Conservation (phyloP, 2,329 filamentous ascomycete species). For the Pseudogymnoascus verrucosus region DNA sequence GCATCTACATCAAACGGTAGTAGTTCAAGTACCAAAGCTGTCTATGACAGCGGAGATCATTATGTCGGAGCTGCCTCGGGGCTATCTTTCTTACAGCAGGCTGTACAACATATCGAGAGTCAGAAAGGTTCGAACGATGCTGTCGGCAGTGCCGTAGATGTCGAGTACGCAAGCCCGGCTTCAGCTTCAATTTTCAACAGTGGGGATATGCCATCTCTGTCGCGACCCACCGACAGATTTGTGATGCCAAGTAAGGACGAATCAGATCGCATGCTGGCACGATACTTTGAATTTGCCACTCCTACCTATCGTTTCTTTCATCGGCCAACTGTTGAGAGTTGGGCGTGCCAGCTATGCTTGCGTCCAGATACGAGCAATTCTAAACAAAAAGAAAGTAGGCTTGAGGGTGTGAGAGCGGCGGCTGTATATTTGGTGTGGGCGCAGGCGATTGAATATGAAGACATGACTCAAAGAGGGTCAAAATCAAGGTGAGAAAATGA, state of each 20-base stretch:
- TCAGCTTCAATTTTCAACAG: constrained; percentile 21
- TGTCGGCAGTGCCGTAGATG: neutral
- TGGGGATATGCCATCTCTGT: constrained; percentile 15
- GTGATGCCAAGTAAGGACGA: constrained; percentile 11
- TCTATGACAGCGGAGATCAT: constrained; percentile 37
- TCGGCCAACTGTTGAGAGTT: constrained; percentile 42
- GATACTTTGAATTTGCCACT: constrained; percentile 54
- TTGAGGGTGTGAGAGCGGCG: neutral
- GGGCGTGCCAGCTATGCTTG: constrained; percentile 34
- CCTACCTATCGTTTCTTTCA: constrained; percentile 53
- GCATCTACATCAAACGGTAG: neutral
- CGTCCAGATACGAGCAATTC: neutral
- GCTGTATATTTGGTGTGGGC: constrained; percentile 9
- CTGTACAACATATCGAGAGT: constrained; percentile 42
- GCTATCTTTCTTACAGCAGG: constrained; percentile 46
- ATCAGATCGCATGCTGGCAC: constrained; percentile 33
- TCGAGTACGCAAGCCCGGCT: neutral
- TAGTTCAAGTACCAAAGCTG: neutral
- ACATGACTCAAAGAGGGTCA: neutral
- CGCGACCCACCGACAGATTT: neutral
- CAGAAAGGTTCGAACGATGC: constrained; percentile 23
- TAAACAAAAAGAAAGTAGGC: neutral
- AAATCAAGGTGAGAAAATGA: neutral
- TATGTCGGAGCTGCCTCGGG: constrained; percentile 49
- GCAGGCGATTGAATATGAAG: constrained; percentile 8